Percentiles rank a stretch among this genome's conserved stretches.
phyloP scores from a whole-genome alignment of 257 asterid species.

The Scutellaria barbata region DNA sequence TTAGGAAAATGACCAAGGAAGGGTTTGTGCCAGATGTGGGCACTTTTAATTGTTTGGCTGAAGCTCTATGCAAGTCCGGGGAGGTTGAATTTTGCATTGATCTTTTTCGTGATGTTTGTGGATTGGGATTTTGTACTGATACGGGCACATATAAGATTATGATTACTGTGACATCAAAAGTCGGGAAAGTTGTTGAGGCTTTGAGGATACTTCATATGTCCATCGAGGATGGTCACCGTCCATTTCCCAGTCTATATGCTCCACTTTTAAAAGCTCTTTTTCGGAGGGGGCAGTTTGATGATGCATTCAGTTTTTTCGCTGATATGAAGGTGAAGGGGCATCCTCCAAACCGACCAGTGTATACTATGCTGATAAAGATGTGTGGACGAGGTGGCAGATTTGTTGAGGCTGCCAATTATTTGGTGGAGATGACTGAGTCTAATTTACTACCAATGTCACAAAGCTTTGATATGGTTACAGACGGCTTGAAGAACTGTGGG shows the following conservation, averaged over 20 bases:
- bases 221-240: conserved; percentile 82
- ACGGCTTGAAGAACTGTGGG: conserved; percentile 89
- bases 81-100: conserved; percentile 74
- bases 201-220: conserved; percentile 73
- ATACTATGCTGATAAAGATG: conserved; percentile 88
- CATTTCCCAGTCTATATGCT: conserved; percentile 96
- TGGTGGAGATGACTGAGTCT: conserved; percentile 89
- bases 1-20: conserved; percentile 85
- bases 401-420: conserved; percentile 94
- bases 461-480: conserved; percentile 87
- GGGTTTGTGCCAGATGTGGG: conserved; percentile 86
- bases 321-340: conserved; percentile 98
- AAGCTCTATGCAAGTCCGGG: conserved; percentile 73
- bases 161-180: conserved; percentile 68
- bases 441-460: conserved; percentile 71
- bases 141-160: conserved; percentile 68
- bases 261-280: conserved; percentile 77
- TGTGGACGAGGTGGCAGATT: conserved; percentile 85
- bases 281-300: conserved; percentile 81
- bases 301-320: conserved; percentile 86
- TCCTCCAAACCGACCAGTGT: conserved; percentile 89
- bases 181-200: conserved; percentile 79
- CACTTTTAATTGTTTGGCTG: conserved; percentile 83
- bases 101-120: conserved; percentile 73
- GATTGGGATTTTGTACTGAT: conserved; percentile 72